Base-by-base conservation (phyloP, 2,329 filamentous ascomycete species). In the Metarhizium rileyi region DNA sequence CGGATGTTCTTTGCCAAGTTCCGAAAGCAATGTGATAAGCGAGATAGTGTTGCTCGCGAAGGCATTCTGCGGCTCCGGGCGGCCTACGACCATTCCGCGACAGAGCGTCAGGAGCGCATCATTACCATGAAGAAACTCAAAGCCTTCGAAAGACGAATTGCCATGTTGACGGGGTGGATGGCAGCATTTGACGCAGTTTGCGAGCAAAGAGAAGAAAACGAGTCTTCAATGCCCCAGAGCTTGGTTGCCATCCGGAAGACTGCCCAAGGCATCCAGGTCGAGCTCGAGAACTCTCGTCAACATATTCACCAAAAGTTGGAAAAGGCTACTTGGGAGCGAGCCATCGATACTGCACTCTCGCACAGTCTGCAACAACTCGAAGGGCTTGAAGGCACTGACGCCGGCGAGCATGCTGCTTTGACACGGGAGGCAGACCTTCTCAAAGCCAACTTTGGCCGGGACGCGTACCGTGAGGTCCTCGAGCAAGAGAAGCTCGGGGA, bases 161-260 rank as follows among this genome's bases (percentile, higher is more conserved):
- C 82, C 6, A 75, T 95, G 52, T 75, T 98, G n/a, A 90, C 86
- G 3, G 84, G 86, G 1, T 98, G 93, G 93, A 86, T 96, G 50
- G 87, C 86, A 1, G 89, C 90, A 2, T 98, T 97, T 59, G 91
- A 97, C 55, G 74, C 78, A 1, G 80, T 94, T 3, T 91, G 85
- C 57, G 87, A 89, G 36, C 76, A 75, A 44, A 77, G 83, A 18
- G 61, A 57, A 0, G 64, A 62, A 0, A 59, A 62, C 47, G 78
- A 82, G 20, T 69, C 76, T 0, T n/a, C n/a, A n/a, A 82, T 84
- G 76, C 81, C 90, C 1, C 69, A 77, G 28, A 87, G 81, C 56
- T 70, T 95, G 42, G 67, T 75, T 3, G 78, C 86, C 0, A 87
- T 97, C 71, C 83, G 90, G 50, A 94, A 91, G 66, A 90, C 88